phyloP scores from a whole-genome alignment of 176 grass and related monocot genomes.

The Typha latifolia region DNA sequence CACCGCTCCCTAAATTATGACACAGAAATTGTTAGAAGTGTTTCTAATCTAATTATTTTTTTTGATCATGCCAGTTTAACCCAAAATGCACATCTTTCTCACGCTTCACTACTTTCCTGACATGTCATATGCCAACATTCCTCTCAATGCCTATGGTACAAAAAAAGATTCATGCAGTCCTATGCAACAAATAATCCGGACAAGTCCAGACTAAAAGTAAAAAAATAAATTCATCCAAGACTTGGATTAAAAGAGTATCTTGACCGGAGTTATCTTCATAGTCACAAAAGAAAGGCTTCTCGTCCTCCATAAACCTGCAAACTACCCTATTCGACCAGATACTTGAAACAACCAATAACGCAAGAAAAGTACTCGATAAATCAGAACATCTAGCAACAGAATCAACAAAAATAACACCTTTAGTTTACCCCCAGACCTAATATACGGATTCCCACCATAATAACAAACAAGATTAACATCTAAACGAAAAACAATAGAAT shows the following conservation, averaged over 20 bases:
- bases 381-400: not conserved
- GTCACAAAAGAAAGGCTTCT: not conserved
- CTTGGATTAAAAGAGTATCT: not conserved
- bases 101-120: too few species aligned
- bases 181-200: too few species aligned
- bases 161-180: too few species aligned
- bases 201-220: too few species aligned
- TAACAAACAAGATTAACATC: slow-evolving; percentile 18
- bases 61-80: too few species aligned
- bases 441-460: slow-evolving; percentile 11
- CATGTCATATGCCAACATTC: too few species aligned
- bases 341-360: not conserved
- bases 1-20: too few species aligned
- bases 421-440: not conserved
- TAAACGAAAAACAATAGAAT: slow-evolving; percentile 7
- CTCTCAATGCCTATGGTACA: too few species aligned
- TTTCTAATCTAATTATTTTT: too few species aligned
- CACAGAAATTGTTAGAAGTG: too few species aligned
- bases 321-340: not conserved
- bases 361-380: not conserved
- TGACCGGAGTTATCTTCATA: not conserved
- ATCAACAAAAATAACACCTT: not conserved
- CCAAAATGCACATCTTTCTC: too few species aligned
- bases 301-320: not conserved
- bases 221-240: not conserved